These are phyloP conservation scores for Voacanga thouarsii DNA, from an alignment of 257 asterid species.

Conservation along the genomic window DNA sequence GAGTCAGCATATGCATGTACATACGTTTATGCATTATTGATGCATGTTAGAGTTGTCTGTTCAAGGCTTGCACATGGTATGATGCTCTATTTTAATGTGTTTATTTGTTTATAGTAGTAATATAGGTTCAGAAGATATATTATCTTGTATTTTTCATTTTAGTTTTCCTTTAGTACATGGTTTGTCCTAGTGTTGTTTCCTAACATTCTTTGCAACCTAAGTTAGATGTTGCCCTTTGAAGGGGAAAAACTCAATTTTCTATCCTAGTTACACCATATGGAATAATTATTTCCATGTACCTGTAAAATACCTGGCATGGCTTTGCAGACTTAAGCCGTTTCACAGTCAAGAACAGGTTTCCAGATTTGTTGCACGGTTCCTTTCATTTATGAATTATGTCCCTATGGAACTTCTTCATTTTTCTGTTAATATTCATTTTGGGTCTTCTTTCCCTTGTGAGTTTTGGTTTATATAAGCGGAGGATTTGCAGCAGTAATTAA, in stretches of 20 bases:
- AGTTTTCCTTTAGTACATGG: not conserved
- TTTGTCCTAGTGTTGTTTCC: not conserved
- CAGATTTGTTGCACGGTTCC: no score
- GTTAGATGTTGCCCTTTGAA: not conserved
- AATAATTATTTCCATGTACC: not conserved
- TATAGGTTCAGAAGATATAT: not conserved
- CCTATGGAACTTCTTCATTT: not conserved
- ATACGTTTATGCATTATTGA: not conserved
- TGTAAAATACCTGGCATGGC: not conserved
- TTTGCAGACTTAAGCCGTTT: not conserved
- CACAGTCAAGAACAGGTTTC: no score
- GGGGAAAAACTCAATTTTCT: not conserved
- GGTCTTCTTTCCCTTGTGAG: not conserved
- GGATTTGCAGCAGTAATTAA: not conserved
- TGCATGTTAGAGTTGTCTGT: not conserved
- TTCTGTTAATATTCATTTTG: slow-evolving; percentile 1
- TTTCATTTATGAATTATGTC: not conserved
- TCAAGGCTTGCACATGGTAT: not conserved
- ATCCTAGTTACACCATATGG: not conserved
- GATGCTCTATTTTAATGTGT: not conserved
- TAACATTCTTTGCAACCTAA: not conserved
- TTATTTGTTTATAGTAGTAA: not conserved
- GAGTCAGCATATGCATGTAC: not conserved
- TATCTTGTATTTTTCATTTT: not conserved
- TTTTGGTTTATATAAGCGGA: not conserved